Conservation (phyloP, 2,329 filamentous ascomycete genomes). For the Xylariaceae sp. region DNA sequence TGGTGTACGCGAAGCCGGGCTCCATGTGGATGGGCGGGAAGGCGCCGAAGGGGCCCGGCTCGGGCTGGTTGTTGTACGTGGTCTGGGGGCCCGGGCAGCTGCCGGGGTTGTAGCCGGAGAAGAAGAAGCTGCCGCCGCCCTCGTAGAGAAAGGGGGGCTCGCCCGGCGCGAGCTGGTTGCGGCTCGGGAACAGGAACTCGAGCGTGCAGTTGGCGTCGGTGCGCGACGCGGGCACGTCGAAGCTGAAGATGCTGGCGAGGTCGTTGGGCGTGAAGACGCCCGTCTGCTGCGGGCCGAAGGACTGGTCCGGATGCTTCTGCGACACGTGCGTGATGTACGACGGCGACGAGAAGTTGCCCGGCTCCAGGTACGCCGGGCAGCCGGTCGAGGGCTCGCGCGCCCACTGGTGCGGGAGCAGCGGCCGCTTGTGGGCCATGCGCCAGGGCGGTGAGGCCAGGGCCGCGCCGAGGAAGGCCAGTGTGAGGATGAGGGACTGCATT, state of each 20-base stretch:
- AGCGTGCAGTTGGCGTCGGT: slow-evolving; percentile 36
- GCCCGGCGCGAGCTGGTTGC: slow-evolving; percentile 22
- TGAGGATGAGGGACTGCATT: no score
- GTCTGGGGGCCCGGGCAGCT: slow-evolving; percentile 22
- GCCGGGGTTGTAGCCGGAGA: slow-evolving; percentile 22
- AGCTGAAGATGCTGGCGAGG: slow-evolving; percentile 33
- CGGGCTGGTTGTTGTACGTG: slow-evolving; percentile 24
- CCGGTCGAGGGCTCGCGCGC: slow-evolving; percentile 10
- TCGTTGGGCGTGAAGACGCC: slow-evolving; percentile 31
- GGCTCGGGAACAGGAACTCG: slow-evolving; percentile 36
- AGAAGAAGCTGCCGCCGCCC: slow-evolving; percentile 29
- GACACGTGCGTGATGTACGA: slow-evolving; percentile 27
- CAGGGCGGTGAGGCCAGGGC: no score
- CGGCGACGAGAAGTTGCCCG: slow-evolving; percentile 23
- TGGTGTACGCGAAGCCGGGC: slow-evolving; percentile 24
- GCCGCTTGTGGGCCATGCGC: slow-evolving; percentile 14
- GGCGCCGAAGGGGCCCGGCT: slow-evolving; percentile 15
- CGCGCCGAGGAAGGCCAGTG: no score
- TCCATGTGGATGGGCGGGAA: slow-evolving; percentile 26
- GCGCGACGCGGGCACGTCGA: slow-evolving; percentile 33
- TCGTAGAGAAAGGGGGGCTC: slow-evolving; percentile 25
- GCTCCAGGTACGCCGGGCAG: slow-evolving; percentile 21
- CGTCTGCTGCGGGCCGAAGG: slow-evolving; percentile 31
- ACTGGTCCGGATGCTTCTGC: slow-evolving; percentile 24
- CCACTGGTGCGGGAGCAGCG: slow-evolving; percentile 18